Evolutionary conservation across 148 eudicot species (phyloP), one percentile per base, ranked within the genome.

Genomic region (Cornus florida): DNA sequence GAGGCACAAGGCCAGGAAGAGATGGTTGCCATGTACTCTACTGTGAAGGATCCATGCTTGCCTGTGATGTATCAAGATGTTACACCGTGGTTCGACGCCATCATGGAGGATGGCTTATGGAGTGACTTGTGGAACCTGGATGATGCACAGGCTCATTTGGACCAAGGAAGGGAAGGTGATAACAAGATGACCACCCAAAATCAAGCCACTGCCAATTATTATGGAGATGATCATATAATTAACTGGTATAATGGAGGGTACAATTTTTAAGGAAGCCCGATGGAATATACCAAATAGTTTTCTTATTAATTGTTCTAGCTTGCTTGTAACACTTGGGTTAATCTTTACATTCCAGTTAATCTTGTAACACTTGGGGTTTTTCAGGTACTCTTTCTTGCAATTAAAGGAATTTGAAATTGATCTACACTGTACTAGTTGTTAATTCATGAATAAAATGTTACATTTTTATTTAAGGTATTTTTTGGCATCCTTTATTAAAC

Each of bases 111-210:
- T 32, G 74, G 86, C 50, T 78, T 86, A 23, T 88, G 91, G 91
- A 80, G 82, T 23, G 74, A 84, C 50, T 78, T 86, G 32, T 88
- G 91, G 91, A 82, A 84, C 72, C 71, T 72, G 3, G 84, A 79
- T 75, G 79, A 82, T 72, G 57, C 32, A 43, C 46, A 9, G 19
- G 35, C 69, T 35, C 22, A 19, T 2, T 7, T 28, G 70, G 35
- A 57, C 0, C 66, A 73, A n/a, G 17, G 24, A 70, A 50, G 65
- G 14, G 79, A 83, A 23, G 24, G 71, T 3, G 77, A 75, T 19
- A 78, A 73, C 31, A 80, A 86, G 60, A 70, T 72, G 69, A 80
- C 77, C 31, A 70, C 16, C 59, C 59, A 35, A 23, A 77, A 70
- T 28, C 76, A 74, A 67, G 43, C 22, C 66, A 71, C 3, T 57